Evolutionary conservation across 2,329 filamentous ascomycete genomes (phyloP), one percentile per base, ranked within the genome.

Genomic region (Fusarium mexicanum): DNA sequence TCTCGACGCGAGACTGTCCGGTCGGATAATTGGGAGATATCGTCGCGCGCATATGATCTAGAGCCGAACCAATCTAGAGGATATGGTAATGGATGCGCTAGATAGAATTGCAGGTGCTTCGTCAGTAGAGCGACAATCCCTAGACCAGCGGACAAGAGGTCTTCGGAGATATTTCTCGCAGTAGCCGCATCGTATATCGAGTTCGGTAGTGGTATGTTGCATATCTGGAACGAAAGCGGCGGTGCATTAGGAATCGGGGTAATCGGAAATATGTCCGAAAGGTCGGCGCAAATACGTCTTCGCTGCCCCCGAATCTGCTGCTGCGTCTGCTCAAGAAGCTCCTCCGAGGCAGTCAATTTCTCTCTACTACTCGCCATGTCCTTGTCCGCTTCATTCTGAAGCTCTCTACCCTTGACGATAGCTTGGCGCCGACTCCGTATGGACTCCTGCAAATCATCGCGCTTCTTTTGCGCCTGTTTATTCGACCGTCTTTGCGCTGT

Each of bases 201-300:
- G 79, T 98, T 98, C 1, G 96, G 94, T 1, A 98, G 86, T 6
- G 91, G 85, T 4, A 98, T 84, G 22, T 90, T 91, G 77, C 93
- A 92, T 71, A 99, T 97, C 18, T 92, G 94, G 81, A 98, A 98
- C 0, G 91, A 88, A 4, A 98, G 88, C 0, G 94, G 88, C 7
- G 88, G 85, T 18, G 84, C 85, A 13, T 85, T 83, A 2, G 86
- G 83, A 5, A 82, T 79, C 0, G 95, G 92, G 14, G 91, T 89
- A 67, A 99, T 97, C 8, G 93, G 91, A 79, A 95, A 98, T 64
- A 98, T 93, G 33, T 86, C 85, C 18, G 91, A 85, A 0, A 99
- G 86, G 73, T 98, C 95, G 74, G 96, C 92, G 81, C 94, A 95
- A 63, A 98, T 94, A 41, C 96, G 92, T 20, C 95, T 91, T 29